These are phyloP conservation scores for Talaromyces ruber DNA, from an alignment of 495 filamentous ascomycete genomes.

Conservation along the genomic window DNA sequence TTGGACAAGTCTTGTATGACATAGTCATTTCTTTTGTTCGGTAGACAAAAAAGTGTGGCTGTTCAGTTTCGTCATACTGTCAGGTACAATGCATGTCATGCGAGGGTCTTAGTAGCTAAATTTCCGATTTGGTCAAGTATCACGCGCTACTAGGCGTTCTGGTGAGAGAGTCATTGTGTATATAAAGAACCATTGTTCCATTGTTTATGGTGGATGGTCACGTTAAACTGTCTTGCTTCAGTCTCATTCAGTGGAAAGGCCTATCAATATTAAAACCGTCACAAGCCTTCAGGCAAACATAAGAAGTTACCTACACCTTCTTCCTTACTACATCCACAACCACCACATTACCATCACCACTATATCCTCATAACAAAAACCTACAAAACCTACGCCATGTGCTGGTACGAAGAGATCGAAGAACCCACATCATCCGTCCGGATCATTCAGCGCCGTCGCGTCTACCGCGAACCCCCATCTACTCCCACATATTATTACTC, in stretches of 20 bases:
- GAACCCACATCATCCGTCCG: not conserved
- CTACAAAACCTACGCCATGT: not conserved
- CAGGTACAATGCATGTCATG: not conserved
- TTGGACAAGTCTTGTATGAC: not conserved
- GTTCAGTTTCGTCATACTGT: not conserved
- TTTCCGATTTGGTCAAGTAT: not conserved
- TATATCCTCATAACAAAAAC: not conserved
- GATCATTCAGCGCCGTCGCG: not conserved
- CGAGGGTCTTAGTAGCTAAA: not conserved
- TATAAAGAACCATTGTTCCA: not conserved
- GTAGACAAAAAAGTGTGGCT: not conserved
- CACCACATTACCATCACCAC: not conserved
- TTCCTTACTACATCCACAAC: not conserved
- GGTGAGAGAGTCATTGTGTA: not conserved
- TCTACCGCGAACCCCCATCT: not conserved
- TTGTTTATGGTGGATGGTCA: not conserved
- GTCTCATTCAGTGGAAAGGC: not conserved
- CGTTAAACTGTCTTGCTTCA: not conserved
- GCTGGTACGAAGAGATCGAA: not conserved
- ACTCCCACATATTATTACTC: not conserved
- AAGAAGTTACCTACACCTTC: not conserved
- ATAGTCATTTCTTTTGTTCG: not conserved
- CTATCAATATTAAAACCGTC: not conserved
- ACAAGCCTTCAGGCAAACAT: not conserved
- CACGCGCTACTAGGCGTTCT: not conserved